Percentiles rank a stretch among this genome's conserved stretches.
phyloP scores from a whole-genome alignment of 1,284 basidiomycete species.

The Schizophyllum commune region DNA sequence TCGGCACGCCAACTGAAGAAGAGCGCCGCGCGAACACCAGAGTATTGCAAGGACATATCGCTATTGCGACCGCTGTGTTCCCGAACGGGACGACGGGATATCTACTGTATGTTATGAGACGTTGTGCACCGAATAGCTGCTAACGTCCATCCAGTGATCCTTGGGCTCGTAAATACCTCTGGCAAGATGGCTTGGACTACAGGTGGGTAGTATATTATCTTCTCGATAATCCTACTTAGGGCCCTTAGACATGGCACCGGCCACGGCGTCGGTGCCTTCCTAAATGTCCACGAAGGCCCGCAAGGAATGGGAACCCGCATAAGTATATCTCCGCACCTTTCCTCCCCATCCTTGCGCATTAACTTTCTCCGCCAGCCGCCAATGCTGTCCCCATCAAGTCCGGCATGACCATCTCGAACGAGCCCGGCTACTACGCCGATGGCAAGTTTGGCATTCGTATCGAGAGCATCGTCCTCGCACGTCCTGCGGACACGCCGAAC shows the following conservation, averaged over 20 bases:
- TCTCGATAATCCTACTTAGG: not conserved
- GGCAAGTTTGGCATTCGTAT: constrained; percentile 91
- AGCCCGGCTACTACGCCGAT: constrained; percentile 93
- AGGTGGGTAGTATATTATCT: constrained; percentile 14
- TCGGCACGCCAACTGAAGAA: constrained; percentile 76
- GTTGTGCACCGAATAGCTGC: not conserved
- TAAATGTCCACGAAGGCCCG: constrained; percentile 94
- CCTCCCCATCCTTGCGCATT: not conserved
- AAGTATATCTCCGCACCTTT: constrained; percentile 26
- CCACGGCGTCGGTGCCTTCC: constrained; percentile 87
- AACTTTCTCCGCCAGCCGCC: constrained; percentile 32
- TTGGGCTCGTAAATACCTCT: constrained; percentile 58
- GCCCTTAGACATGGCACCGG: constrained; percentile 74
- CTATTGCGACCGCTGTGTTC: constrained; percentile 82
- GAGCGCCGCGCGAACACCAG: constrained; percentile 89
- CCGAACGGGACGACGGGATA: constrained; percentile 76
- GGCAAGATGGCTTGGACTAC: constrained; percentile 84
- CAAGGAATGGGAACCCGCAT: constrained; percentile 83
- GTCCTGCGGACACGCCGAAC: constrained; percentile 64
- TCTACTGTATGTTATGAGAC: constrained; percentile 39
- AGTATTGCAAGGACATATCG: constrained; percentile 94
- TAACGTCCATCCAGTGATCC: not conserved
- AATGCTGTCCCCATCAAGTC: constrained; percentile 67
- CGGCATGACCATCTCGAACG: constrained; percentile 89
- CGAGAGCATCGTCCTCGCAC: constrained; percentile 81